These are phyloP conservation scores for Verticillium albo-atrum DNA, from an alignment of 2,329 filamentous ascomycete genomes.

Conservation along the genomic window DNA sequence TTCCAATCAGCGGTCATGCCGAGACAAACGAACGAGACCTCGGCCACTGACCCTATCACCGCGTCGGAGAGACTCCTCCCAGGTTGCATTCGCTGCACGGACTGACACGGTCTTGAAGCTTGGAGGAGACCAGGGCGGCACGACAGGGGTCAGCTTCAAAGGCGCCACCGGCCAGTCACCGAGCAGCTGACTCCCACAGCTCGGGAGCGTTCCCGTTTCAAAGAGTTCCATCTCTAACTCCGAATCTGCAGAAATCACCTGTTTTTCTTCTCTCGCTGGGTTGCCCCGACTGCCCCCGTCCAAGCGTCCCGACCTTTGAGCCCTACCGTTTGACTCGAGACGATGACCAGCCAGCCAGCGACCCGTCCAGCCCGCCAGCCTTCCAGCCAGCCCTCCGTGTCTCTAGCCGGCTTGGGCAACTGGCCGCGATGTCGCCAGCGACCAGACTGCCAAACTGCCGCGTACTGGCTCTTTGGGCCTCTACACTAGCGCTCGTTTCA, in stretches of 20 bases:
- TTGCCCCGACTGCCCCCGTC: slow-evolving; percentile 2
- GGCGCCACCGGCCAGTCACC: neutral
- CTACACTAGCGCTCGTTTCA: neutral
- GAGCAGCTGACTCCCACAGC: neutral
- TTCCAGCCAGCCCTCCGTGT: neutral
- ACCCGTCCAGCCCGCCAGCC: neutral
- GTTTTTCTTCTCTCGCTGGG: slow-evolving; percentile 2
- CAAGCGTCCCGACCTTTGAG: neutral
- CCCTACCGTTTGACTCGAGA: neutral
- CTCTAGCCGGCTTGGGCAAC: neutral
- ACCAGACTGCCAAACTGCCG: neutral
- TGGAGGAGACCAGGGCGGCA: neutral
- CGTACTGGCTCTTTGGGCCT: neutral
- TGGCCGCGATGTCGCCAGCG: neutral
- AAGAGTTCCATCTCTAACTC: neutral
- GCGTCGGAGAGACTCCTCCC: neutral
- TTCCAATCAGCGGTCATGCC: neutral
- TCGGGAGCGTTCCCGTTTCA: neutral
- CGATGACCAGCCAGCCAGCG: neutral
- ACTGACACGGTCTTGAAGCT: neutral
- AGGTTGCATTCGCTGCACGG: neutral
- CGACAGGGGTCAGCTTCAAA: neutral
- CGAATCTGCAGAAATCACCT: slow-evolving; percentile 12
- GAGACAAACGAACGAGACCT: neutral
- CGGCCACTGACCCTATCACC: neutral